Evolutionary conservation across 148 eudicot genomes (phyloP).

Genomic region (Pharnaceum exiguum): DNA sequence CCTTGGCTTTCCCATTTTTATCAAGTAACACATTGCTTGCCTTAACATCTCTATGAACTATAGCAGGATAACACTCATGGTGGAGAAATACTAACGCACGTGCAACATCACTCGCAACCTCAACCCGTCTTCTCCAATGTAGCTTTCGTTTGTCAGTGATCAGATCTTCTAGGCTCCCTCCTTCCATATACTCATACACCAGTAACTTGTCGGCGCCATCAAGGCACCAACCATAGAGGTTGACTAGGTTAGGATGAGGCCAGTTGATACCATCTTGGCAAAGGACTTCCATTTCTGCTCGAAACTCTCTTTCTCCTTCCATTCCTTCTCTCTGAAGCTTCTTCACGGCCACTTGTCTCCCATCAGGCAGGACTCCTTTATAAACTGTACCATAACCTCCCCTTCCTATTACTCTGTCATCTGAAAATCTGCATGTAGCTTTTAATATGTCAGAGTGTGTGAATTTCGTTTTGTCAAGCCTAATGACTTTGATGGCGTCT

Average conservation of each 20-base stretch:
- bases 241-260: constrained; percentile 95
- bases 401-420: constrained; percentile 62
- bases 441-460: constrained; percentile 72
- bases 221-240: constrained; percentile 93
- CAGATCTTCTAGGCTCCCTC: constrained; percentile 76
- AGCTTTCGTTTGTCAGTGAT: constrained; percentile 47
- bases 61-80: constrained; percentile 76
- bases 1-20: constrained; percentile 60
- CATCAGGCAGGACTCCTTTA: constrained; percentile 74
- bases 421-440: constrained; percentile 72
- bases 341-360: constrained; percentile 83
- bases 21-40: constrained; percentile 90
- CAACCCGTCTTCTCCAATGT: constrained; percentile 50
- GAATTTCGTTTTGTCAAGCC: constrained; percentile 66
- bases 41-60: constrained; percentile 91
- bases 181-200: constrained; percentile 93
- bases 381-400: constrained; percentile 92
- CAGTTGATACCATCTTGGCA: constrained; percentile 64
- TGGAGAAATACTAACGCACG: constrained; percentile 78
- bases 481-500: constrained; percentile 56
- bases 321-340: constrained; percentile 69
- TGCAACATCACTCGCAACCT: constrained; percentile 66
- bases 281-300: constrained; percentile 87
- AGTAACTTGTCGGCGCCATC: constrained; percentile 68
- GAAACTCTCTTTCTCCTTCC: constrained; percentile 85